These are phyloP conservation scores for Lanmaoa pseudosensibilis DNA, from an alignment of 768 basidiomycete species.

Conservation along the genomic window DNA sequence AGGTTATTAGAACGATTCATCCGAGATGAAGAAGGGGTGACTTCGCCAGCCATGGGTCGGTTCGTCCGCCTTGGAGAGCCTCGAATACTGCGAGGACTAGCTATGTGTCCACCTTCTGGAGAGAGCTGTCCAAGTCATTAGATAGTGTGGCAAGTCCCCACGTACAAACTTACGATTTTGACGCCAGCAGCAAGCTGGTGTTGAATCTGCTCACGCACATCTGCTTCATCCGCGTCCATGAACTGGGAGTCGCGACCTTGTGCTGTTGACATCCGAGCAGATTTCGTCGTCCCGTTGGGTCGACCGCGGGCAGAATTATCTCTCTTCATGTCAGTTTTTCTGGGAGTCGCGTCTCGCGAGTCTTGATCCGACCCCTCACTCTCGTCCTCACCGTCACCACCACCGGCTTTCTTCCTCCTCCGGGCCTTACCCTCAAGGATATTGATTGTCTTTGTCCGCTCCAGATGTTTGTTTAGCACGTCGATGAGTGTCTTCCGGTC, in stretches of 20 bases:
- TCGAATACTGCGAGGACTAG: constrained; percentile 67
- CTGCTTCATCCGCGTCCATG: constrained; percentile 84
- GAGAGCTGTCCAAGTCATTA: constrained; percentile 51
- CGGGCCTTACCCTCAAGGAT: constrained; percentile 74
- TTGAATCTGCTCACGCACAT: constrained; percentile 85
- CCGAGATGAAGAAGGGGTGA: constrained; percentile 42
- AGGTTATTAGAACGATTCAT: constrained; percentile 44
- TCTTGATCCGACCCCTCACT: constrained; percentile 46
- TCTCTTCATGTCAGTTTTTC: constrained; percentile 49
- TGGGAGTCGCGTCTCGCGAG: constrained; percentile 57
- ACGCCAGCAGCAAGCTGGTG: constrained; percentile 77
- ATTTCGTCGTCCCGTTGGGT: constrained; percentile 24
- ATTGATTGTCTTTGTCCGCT: constrained; percentile 80
- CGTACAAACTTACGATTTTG: constrained; percentile 52
- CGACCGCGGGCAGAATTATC: constrained; percentile 34
- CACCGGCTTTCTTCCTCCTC: constrained; percentile 27
- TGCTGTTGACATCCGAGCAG: constrained; percentile 40
- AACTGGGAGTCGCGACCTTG: constrained; percentile 72
- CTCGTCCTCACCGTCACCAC: constrained; percentile 35
- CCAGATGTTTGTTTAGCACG: constrained; percentile 76
- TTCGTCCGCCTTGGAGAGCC: constrained; percentile 63
- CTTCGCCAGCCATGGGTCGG: constrained; percentile 31
- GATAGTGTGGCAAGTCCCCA: neutral
- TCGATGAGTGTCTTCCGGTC: constrained; percentile 81
- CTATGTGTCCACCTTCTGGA: constrained; percentile 55